Evolutionary conservation across 2,329 filamentous ascomycete species (phyloP), one percentile per base, ranked within the genome.

Genomic region (Fusarium tanahbumbuense): DNA sequence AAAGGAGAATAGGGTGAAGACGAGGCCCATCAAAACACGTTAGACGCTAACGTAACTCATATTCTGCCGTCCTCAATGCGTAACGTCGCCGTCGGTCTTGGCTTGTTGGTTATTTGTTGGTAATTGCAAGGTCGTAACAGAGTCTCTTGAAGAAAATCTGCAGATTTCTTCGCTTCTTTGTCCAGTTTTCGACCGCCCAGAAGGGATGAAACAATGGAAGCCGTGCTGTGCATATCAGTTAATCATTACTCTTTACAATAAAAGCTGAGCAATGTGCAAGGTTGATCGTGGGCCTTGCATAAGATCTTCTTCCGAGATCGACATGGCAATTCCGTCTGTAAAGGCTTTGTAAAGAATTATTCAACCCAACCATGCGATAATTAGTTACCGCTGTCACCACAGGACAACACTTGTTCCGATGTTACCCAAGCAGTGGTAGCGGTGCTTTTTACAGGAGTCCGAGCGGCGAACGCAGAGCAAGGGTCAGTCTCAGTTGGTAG

Each of bases 311-410:
- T 34, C 41, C 20, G 27, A 40, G 67, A 71, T 71, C 67, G 64
- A 44, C 68, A 64, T 47, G 50, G 58, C 18, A 55, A 60, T 32
- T 54, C 63, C 59, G 53, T 45, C 32, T n/a, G 47, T 37, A 55
- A 68, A 55, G 64, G 64, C 58, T 64, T 55, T 52, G 52, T 58
- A 49, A 58, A 53, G 53, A 44, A 47, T 68, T 68, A 47, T 52
- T 60, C 50, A 55, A 54, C 34, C 64, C 50, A 47, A 56, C 40
- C 64, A 64, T 65, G 68, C 55, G 48, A 48, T 45, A 50, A 50
- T 40, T 48, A 50, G 54, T 30, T 48, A 37, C 41, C 50, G 37
- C 18, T 54, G 30, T 34, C 32, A 42, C 60, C 54, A 27, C 45
- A 27, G 44, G 28, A 41, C 37, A 30, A 22, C 16, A 40, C 22